Conservation (phyloP, 176 grass and related monocot genomes). For the Oryza meridionalis region DNA sequence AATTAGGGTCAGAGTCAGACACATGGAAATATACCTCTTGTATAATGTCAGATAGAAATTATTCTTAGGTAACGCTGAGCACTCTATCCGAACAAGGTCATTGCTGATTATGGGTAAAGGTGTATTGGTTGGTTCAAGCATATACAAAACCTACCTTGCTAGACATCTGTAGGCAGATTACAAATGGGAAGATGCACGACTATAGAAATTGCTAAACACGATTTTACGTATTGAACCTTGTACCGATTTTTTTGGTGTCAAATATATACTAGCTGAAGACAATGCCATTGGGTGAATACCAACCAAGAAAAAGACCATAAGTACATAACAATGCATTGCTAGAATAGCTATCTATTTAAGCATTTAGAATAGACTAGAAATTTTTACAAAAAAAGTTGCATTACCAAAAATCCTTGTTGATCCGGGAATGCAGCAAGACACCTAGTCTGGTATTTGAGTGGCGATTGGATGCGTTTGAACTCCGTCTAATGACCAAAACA, state of each 20-base stretch:
- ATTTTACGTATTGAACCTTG: not conserved
- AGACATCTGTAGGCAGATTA: constrained; percentile 13
- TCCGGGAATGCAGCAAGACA: constrained; percentile 91
- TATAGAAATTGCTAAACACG: not conserved
- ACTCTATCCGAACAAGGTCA: constrained; percentile 21
- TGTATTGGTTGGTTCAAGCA: not conserved
- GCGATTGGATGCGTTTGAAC: constrained; percentile 91
- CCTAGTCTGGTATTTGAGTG: constrained; percentile 94
- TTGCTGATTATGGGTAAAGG: not conserved
- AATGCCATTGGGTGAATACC: constrained; percentile 6
- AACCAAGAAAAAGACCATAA: constrained; percentile 24
- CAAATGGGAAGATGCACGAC: not conserved
- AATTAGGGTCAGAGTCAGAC: constrained; percentile 29
- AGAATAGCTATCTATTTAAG: constrained; percentile 8
- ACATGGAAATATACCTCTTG: constrained; percentile 5
- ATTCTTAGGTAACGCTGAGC: not conserved
- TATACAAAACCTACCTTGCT: not conserved
- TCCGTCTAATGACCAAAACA: constrained; percentile 59
- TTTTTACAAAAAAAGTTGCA: not conserved
- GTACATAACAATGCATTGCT: not conserved
- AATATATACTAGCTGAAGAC: not conserved
- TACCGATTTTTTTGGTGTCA: not conserved
- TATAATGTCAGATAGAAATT: constrained; percentile 7
- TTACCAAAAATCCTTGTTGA: constrained; percentile 99
- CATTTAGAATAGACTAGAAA: not conserved